A percentile compares a stretch with the other conserved stretches of the same genome.
These are phyloP conservation scores for Macroventuria anomochaeta DNA, from an alignment of 2,329 filamentous ascomycete genomes.

Conservation along the genomic window DNA sequence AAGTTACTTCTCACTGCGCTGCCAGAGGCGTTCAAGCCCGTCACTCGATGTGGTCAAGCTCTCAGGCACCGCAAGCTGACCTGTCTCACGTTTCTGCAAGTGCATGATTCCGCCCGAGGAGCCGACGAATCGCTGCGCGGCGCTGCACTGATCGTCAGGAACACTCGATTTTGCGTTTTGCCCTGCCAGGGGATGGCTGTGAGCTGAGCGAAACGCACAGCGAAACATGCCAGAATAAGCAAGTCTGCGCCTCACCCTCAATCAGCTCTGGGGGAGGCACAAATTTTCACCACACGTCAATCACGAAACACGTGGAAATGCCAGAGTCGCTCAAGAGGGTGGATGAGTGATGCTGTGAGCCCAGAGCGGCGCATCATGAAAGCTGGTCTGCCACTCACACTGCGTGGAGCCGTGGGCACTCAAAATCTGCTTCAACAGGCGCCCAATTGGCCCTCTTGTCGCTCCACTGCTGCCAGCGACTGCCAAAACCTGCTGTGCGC, in stretches of 20 bases:
- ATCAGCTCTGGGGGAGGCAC: conserved; percentile 11
- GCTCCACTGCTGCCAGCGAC: conserved; percentile 29
- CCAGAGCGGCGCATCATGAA: conserved; percentile 7
- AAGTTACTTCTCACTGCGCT: conserved; percentile 2
- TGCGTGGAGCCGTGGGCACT: conserved; percentile 20
- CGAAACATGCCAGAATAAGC: conserved; percentile 26
- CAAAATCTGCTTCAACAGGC: conserved; percentile 22
- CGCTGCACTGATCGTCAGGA: conserved; percentile 41
- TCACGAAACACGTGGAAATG: conserved; percentile 23
- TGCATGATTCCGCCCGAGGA: conserved; percentile 22
- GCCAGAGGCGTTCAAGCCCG: conserved; percentile 20
- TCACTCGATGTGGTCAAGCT: conserved; percentile 27
- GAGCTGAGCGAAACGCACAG: conserved; percentile 26
- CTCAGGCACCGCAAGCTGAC: conserved; percentile 23
- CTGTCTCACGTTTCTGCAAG: conserved; percentile 40
- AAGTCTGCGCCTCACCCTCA: conserved; percentile 26
- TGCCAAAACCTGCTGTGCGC: conserved; percentile 31
- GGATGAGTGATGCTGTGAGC: neutral
- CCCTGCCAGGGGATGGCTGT: conserved; percentile 27
- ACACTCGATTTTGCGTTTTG: conserved; percentile 25
- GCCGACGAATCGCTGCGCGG: conserved; percentile 31
- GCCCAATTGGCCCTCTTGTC: conserved; percentile 23
- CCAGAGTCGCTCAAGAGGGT: conserved; percentile 8
- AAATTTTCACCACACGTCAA: conserved; percentile 1
- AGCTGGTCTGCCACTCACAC: conserved; percentile 10